Evolutionary conservation across 768 basidiomycete genomes (phyloP), one percentile per base, ranked within the genome.

Genomic region (Mycena belliarum): DNA sequence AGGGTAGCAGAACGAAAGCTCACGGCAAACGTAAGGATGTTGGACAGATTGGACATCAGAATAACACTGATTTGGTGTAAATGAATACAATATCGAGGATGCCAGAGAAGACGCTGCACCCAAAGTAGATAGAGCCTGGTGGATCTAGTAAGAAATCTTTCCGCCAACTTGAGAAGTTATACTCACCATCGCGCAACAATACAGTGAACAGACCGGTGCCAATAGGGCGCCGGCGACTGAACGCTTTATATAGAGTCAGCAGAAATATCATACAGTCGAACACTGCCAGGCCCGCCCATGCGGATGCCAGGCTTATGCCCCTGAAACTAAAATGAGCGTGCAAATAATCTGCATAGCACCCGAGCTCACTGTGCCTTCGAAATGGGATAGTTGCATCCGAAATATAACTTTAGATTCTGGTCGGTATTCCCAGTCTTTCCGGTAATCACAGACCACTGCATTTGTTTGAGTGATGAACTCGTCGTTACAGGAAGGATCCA

Each of bases 251-350:
- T 18, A 63, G 35, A 4, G 61, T 63, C 4, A 63, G 45, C n/a
- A 63, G 38, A 40, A 63, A 63, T 11, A 63, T 59, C 21, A 41
- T 52, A 28, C 57, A 55, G 49, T 63, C 61, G 33, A 63, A 63
- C 2, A 48, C 52, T 12, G 37, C 57, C 6, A 63, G 37, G 1
- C 53, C 57, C 9, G 18, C 53, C 61, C 61, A 63, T 7, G 57
- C 57, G 6, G 45, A 25, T 16, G 57, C 61, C 9, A 63, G 44
- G 11, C 42, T 38, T 33, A 54, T 20, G 7, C 41, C 45, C 43
- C 61, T 63, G 32, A 26, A 15, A 1, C 8, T 32, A 7, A 55
- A 7, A 15, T 32, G 21, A n/a, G 8, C 7, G 7, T 18, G 10
- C 20, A 6, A 5, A 40, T 15, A 15, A n/a, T 18, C 18, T 16